Conservation (phyloP, 352 stramenopile genomes). For the Globisporangium paddicum region DNA sequence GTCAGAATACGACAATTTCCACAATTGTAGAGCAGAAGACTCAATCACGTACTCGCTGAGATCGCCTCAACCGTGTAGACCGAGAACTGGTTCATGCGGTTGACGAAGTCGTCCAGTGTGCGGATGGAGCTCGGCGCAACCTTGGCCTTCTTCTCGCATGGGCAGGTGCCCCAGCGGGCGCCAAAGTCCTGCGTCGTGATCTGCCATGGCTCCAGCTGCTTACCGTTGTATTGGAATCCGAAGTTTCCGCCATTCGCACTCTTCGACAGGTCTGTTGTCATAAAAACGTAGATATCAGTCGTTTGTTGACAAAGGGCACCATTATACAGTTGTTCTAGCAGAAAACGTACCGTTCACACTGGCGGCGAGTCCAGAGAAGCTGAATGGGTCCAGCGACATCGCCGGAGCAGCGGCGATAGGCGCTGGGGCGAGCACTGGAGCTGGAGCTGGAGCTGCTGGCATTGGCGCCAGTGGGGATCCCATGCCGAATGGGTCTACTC, state of each 20-base stretch:
- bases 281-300: neutral
- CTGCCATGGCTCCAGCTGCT: conserved; percentile 71
- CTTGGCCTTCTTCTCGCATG: conserved; percentile 82
- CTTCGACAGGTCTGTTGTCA: conserved; percentile 25
- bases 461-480: conserved; percentile 26
- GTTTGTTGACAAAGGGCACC: neutral
- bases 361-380: conserved; percentile 58
- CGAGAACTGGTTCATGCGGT: conserved; percentile 70
- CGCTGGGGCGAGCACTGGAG: conserved; percentile 1
- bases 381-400: conserved; percentile 64
- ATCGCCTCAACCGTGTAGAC: conserved; percentile 86
- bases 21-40: neutral
- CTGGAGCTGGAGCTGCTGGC: conserved; percentile 15
- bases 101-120: conserved; percentile 80
- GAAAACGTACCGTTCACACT: conserved; percentile 60
- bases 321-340: neutral
- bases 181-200: conserved; percentile 89
- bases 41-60: conserved; percentile 59
- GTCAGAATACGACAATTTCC: neutral
- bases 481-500: conserved; percentile 63
- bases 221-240: conserved; percentile 80
- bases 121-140: conserved; percentile 76
- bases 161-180: conserved; percentile 72
- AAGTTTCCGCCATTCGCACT: conserved; percentile 18
- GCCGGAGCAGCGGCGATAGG: conserved; percentile 13